Base-by-base conservation (phyloP, 768 basidiomycete species). In the Rickenella mellea region DNA sequence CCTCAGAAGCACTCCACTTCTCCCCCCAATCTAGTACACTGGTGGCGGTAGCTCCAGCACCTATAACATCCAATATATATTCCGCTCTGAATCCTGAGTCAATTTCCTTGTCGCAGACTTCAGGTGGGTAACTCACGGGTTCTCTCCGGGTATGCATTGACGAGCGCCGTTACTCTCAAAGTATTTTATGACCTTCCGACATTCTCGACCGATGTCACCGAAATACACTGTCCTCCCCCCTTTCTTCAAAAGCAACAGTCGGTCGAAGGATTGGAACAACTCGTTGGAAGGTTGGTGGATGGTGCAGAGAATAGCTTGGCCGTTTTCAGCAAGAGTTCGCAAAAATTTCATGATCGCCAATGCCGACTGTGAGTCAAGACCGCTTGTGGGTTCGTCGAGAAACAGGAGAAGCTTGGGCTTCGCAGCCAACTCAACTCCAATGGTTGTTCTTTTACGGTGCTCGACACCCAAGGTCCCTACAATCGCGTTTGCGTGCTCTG, bases 211-310 rank as follows among this genome's bases (percentile, higher is more conserved):
- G 22, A 88, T 55, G 40, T 85, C 78, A 9, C 83, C 82, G 48
- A 82, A 83, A 60, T 83, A 87, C 5, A 80, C 80, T 2, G 70
- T 80, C 50, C 81, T 61, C 35, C 76, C 76, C 12, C 76, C 75
- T 19, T 63, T 60, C 20, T 68, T 65, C 6, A 77, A 61, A 15
- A 74, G 58, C 6, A 76, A 50, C 1, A 78, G 49, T 6, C 73
- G 61, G 45, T 77, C 75, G 47, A 77, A 76, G 27, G 59, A 61
- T 52, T 74, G 68, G 63, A 76, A 73, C 3, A 74, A 58, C 33
- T 73, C 57, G 4, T 70, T 69, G 17, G 70, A 70, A 3, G 70
- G 70, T 42, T 66, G 65, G 46, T 65, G 63, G 45, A 68, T 64
- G 17, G 71, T 76, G 58, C 74, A 76, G n/a, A 78, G 61, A 42